Evolutionary conservation across 225 moss, liverwort and hornwort species (phyloP), one percentile per base, ranked within the genome.

Genomic region (Pseudisothecium myosuroides): DNA sequence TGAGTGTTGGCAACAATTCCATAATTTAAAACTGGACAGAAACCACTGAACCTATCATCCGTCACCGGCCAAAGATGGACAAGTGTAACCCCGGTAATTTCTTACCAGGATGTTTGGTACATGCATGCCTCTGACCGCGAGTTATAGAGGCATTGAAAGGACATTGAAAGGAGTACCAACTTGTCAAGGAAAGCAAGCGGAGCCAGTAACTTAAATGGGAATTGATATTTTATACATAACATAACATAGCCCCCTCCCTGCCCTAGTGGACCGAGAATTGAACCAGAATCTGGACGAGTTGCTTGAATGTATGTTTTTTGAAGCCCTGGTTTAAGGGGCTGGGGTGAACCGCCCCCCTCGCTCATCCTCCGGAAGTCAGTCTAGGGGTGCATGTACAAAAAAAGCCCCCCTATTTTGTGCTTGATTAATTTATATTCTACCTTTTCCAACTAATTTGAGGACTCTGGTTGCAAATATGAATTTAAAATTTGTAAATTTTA

Each of bases 121-220:
- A 84, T 63, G 87, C 52, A 81, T 17, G 54, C 6, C 63, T 68
- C 89, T 90, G 92, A 87, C 90, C 8, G 21, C 21, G 19, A 81
- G 85, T 69, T 85, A 85, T 62, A 82, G 62, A 47, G 62, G 81
- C 85, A 90, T 85, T 76, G 76, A 90, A 80, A 73, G 65, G 87
- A 75, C 89, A 85, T 87, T 86, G 80, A 89, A 89, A 87, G 89
- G 7, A 21, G 88, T 49, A 92, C 92, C 88, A 90, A 92, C 77
- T 90, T 90, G 85, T 68, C 81, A 75, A 82, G 36, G 49, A 83
- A 83, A 83, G 82, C 60, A 85, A 78, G 63, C 37, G 10, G 4
- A 68, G 77, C 20, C 63, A 68, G 83, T 23, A 83, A 71, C 4
- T 58, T 56, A 34, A 76, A 52, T 36, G 56, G 58, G 58, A 39